phyloP scores from a whole-genome alignment of 2,329 filamentous ascomycete genomes.

The Colletotrichum tamarilloi region DNA sequence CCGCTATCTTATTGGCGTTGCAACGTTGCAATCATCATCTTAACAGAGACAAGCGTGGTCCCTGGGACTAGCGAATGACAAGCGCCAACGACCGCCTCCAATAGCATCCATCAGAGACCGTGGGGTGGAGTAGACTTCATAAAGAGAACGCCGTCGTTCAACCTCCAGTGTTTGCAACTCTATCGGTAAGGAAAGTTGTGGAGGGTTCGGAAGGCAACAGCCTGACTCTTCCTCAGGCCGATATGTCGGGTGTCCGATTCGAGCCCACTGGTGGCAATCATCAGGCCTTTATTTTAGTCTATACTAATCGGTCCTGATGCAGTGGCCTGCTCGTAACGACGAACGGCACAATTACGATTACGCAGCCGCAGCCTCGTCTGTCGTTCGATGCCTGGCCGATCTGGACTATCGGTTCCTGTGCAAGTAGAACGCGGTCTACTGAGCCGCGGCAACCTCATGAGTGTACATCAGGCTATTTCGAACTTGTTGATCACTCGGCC shows the following conservation, averaged over 20 bases:
- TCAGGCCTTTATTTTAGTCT: not conserved
- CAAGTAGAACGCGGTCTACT: not conserved
- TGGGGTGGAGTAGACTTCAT: constrained; percentile 17
- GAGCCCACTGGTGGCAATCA: not conserved
- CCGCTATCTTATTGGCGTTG: constrained; percentile 29
- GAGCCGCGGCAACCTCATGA: not conserved
- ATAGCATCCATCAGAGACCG: not conserved
- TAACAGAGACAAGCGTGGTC: constrained; percentile 13
- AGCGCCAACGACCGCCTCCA: constrained; percentile 13
- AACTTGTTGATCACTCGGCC: not conserved
- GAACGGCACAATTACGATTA: not conserved
- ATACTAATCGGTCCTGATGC: not conserved
- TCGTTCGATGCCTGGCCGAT: not conserved
- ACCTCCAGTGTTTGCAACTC: not conserved
- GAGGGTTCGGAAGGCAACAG: not conserved
- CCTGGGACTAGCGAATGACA: constrained; percentile 7
- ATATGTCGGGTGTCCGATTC: not conserved
- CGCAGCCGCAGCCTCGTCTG: not conserved
- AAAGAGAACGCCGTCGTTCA: not conserved
- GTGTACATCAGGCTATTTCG: not conserved
- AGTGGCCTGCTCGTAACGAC: not conserved
- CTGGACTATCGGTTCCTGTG: not conserved
- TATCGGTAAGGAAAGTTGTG: not conserved
- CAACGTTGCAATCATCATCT: constrained; percentile 35
- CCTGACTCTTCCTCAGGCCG: not conserved